Base-by-base conservation (phyloP, 805 yeast species). In the Teunomyces pallodes region DNA sequence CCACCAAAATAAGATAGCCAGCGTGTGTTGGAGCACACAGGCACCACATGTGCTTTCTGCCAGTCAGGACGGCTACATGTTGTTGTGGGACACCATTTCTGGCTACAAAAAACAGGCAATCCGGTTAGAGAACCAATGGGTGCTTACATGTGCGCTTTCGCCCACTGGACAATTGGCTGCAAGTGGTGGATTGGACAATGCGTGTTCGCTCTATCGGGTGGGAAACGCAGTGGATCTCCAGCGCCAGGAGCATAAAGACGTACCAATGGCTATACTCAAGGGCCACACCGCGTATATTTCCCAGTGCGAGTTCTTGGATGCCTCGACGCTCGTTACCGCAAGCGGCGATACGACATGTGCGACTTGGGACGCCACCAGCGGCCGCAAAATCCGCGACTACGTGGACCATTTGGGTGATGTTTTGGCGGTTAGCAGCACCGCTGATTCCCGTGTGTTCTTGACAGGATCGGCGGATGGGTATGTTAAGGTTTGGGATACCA, bases 251-350 rank as follows among this genome's bases (percentile, higher is more conserved):
- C 27, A n/a, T 4, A 24, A 4, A 5, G 28, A 36, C 39, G 14
- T n/a, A n/a, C 27, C 39, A 5, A 17, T n/a, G 9, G 71, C 83
- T 4, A 74, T 82, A 2, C 79, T 87, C 61, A 84, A 86, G 60
- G 94, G 94, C 1, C 97, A 91, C 65, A 76, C 81, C 6, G 92
- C 94, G 41, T 91, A 90, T 61, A 80, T 91, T 4, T 82, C 92
- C 0, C 89, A 83, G 54, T 75, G 87, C 52, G 83, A 81, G 42
- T 91, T 90, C 59, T 48, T 85, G n/a, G 71, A 73, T 46, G 79
- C 84, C 51, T 65, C 75, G 4, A 14, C 42, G 27, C 62, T 89
- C 0, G 58, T 90, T 13, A 87, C 96, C 0, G 77, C 85, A 1
- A 83, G 91, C 36, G 96, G 96, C 3, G 97, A 90, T 63, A 80